phyloP scores from a whole-genome alignment of 2,329 filamentous ascomycete genomes.

The Claviceps sp. region DNA sequence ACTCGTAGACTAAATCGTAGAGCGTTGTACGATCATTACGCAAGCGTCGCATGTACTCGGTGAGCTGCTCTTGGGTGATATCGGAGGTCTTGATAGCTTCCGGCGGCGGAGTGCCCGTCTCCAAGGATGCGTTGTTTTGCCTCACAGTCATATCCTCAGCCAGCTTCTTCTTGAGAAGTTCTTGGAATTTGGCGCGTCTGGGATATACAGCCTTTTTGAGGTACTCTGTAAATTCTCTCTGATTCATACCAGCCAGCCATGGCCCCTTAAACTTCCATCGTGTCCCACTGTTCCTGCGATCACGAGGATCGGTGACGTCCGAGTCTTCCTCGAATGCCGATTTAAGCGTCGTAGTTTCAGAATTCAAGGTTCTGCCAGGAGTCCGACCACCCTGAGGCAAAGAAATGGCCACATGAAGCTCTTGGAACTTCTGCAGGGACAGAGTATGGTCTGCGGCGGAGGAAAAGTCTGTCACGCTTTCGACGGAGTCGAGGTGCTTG shows the following conservation, averaged over 20 bases:
- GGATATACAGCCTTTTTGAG: conserved; percentile 39
- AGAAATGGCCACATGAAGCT: conserved; percentile 61
- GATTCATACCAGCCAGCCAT: conserved; percentile 49
- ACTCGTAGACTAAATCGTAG: conserved; percentile 42
- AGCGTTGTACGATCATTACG: conserved; percentile 37
- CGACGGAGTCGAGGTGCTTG: conserved; percentile 66
- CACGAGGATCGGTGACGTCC: conserved; percentile 35
- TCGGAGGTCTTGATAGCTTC: conserved; percentile 16
- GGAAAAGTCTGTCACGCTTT: conserved; percentile 80
- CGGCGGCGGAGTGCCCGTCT: conserved; percentile 20
- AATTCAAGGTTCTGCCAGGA: not conserved
- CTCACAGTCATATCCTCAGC: conserved; percentile 30
- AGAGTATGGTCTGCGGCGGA: conserved; percentile 71
- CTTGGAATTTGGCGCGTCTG: conserved; percentile 39
- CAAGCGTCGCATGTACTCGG: conserved; percentile 36
- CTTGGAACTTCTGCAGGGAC: conserved; percentile 74
- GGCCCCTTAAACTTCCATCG: conserved; percentile 56
- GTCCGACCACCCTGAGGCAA: conserved; percentile 25
- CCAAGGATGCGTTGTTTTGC: conserved; percentile 24
- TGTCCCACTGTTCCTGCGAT: conserved; percentile 26
- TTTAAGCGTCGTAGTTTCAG: conserved; percentile 13
- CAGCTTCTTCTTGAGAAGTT: conserved; percentile 35
- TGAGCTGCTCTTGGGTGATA: conserved; percentile 38
- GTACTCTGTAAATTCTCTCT: conserved; percentile 46
- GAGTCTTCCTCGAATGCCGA: conserved; percentile 48